Evolutionary conservation across 495 filamentous ascomycete genomes (phyloP).

Genomic region (Chaetomium tenue): DNA sequence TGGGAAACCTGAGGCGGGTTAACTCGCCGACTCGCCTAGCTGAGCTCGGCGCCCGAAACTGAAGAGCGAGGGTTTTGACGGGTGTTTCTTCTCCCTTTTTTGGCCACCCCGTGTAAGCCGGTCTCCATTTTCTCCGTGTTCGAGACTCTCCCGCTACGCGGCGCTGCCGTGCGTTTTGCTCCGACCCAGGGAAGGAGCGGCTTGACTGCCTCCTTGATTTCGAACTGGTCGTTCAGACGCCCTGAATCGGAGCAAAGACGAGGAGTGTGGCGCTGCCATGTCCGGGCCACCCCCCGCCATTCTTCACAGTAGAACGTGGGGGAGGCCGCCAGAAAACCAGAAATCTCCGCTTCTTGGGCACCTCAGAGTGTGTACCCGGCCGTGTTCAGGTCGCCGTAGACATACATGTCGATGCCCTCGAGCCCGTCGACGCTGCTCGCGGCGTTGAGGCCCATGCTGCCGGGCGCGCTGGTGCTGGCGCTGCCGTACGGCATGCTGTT

Average conservation of each 20-base stretch:
- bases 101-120: not conserved
- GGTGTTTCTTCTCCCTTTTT: not conserved
- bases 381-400: slow-evolving; percentile 32
- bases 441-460: slow-evolving; percentile 19
- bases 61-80: too few species aligned
- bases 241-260: not conserved
- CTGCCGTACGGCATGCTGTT: slow-evolving; percentile 24
- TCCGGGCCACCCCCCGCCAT: not conserved
- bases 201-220: not conserved
- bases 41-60: not conserved
- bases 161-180: not conserved
- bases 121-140: not conserved
- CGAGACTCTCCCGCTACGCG: not conserved
- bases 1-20: not conserved
- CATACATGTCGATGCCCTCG: slow-evolving; percentile 31
- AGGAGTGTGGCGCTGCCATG: too few species aligned
- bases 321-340: not conserved
- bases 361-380: slow-evolving; percentile 29
- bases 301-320: not conserved
- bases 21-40: not conserved
- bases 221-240: too few species aligned
- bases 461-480: slow-evolving; percentile 3
- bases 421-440: slow-evolving; percentile 25
- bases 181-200: not conserved
- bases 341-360: too few species aligned